Conservation (phyloP, 345 rosid species). For the Populus deltoides region DNA sequence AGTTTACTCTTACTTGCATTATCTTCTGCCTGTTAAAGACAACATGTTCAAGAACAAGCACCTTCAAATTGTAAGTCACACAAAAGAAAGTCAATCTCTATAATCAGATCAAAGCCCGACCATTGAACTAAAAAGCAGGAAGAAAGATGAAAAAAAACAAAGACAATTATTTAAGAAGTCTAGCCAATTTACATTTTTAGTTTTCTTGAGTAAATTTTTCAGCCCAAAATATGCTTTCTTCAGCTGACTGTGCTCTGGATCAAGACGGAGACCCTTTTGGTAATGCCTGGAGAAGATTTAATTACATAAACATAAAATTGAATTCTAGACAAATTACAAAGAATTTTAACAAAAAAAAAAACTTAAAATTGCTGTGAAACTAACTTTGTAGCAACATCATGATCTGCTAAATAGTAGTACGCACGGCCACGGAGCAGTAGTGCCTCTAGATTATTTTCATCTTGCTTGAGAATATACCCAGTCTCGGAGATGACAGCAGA, state of each 20-base stretch:
- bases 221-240: slow-evolving; percentile 96
- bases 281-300: slow-evolving; percentile 63
- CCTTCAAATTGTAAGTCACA: neutral
- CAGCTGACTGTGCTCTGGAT: slow-evolving; percentile 90
- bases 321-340: neutral
- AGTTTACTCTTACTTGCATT: slow-evolving; percentile 83
- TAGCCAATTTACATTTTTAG: slow-evolving; percentile 69
- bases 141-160: neutral
- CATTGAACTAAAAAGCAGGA: neutral
- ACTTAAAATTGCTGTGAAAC: neutral
- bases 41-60: neutral
- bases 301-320: slow-evolving; percentile 1
- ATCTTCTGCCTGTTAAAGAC: slow-evolving; percentile 80
- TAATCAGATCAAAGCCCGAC: neutral
- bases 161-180: neutral
- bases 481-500: slow-evolving; percentile 76
- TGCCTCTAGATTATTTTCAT: slow-evolving; percentile 84
- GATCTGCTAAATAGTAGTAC: slow-evolving; percentile 96
- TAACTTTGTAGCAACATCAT: slow-evolving; percentile 91
- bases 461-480: slow-evolving; percentile 83
- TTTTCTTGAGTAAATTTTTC: slow-evolving; percentile 91
- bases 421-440: slow-evolving; percentile 95
- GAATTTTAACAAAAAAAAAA: neutral
- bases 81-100: neutral
- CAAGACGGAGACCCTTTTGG: slow-evolving; percentile 94